phyloP scores from a whole-genome alignment of 441 rosid species.

The Corymbia citriodora region DNA sequence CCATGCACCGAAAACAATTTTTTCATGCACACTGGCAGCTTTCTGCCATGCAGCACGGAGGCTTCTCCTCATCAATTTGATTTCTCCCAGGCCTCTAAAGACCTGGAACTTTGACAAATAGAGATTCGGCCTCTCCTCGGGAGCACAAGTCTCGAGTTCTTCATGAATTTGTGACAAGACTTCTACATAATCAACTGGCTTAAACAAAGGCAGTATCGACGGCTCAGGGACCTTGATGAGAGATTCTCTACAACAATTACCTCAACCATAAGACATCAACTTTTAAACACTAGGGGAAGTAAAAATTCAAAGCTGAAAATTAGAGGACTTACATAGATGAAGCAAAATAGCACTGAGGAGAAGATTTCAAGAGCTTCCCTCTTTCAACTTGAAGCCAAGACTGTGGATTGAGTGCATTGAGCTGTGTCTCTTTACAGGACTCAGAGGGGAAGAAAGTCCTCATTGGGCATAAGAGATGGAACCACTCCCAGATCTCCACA shows the following conservation, averaged over 20 bases:
- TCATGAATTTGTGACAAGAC: slow-evolving; percentile 96
- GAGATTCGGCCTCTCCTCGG: slow-evolving; percentile 59
- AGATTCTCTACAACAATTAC: slow-evolving; percentile 64
- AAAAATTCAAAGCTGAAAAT: slow-evolving; percentile 1
- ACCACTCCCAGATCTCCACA: slow-evolving; percentile 98
- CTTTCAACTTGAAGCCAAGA: slow-evolving; percentile 99
- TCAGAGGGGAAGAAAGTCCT: slow-evolving; percentile 79
- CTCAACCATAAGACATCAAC: slow-evolving; percentile 2
- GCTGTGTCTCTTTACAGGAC: slow-evolving; percentile 79
- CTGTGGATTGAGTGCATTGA: slow-evolving; percentile 84
- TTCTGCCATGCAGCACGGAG: slow-evolving; percentile 92
- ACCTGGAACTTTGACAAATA: slow-evolving; percentile 82
- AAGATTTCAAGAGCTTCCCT: slow-evolving; percentile 65
- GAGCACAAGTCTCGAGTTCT: slow-evolving; percentile 81
- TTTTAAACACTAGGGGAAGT: background rate
- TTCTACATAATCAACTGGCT: slow-evolving; percentile 91
- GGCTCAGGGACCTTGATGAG: slow-evolving; percentile 94
- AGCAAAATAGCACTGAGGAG: slow-evolving; percentile 41
- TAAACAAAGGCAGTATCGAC: slow-evolving; percentile 64
- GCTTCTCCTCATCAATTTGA: slow-evolving; percentile 79
- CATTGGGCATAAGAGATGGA: slow-evolving; percentile 87
- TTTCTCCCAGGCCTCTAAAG: slow-evolving; percentile 91
- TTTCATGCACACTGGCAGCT: slow-evolving; percentile 75
- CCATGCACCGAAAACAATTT: slow-evolving; percentile 93
- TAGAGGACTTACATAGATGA: slow-evolving; percentile 69